Conservation (phyloP, 805 yeast genomes). For the Torulaspora quercuum region DNA sequence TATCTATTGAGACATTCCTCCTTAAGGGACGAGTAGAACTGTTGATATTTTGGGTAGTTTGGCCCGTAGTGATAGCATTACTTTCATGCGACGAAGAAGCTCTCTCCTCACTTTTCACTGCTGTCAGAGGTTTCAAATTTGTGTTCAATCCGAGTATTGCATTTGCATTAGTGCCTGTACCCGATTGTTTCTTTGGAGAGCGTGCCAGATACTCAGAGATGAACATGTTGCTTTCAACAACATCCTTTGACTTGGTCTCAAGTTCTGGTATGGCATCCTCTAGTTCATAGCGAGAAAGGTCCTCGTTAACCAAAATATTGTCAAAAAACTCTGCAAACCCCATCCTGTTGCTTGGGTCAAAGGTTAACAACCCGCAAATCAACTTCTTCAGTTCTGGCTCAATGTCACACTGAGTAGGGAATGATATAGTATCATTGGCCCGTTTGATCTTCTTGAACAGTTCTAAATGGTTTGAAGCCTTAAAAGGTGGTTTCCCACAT, state of each 20-base stretch:
- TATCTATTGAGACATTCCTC: conserved; percentile 12
- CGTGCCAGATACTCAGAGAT: conserved; percentile 71
- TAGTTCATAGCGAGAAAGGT: conserved; percentile 40
- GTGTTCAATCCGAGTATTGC: conserved; percentile 18
- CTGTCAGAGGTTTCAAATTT: conserved; percentile 16
- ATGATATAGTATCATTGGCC: conserved; percentile 70
- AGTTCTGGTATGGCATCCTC: conserved; percentile 48
- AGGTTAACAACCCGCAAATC: conserved; percentile 71
- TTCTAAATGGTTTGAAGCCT: conserved; percentile 90
- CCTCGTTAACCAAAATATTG: conserved; percentile 59
- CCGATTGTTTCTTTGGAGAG: conserved; percentile 21
- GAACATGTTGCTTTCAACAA: conserved; percentile 70
- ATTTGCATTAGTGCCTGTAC: background rate
- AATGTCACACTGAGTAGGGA: conserved; percentile 66
- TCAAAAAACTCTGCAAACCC: conserved; percentile 84
- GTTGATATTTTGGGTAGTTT: conserved; percentile 1
- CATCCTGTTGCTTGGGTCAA: conserved; percentile 83
- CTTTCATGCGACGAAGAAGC: background rate
- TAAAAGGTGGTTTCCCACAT: conserved; percentile 94
- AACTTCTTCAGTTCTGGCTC: conserved; percentile 64
- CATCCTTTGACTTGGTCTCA: conserved; percentile 55
- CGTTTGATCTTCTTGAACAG: conserved; percentile 80
- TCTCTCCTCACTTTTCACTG: conserved; percentile 10
- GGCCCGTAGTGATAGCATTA: background rate
- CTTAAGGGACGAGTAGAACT: conserved; percentile 7